These are phyloP conservation scores for Chytridiales sp. DNA, from an alignment of 371 early-diverging fungal genomes.

Conservation along the genomic window DNA sequence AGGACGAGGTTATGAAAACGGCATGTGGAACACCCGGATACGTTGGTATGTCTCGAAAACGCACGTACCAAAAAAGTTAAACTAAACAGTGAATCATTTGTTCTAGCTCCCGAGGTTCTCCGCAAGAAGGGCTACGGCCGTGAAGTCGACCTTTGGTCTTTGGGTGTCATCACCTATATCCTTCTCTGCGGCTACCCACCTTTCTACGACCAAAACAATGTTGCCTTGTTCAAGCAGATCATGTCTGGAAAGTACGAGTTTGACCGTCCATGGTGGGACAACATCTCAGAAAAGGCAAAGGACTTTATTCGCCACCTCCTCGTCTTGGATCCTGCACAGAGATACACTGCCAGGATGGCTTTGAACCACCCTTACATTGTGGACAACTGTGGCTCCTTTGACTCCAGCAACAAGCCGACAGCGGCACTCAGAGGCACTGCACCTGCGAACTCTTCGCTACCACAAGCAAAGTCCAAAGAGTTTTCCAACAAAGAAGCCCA, in stretches of 20 bases:
- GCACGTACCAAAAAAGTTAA: neutral
- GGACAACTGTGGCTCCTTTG: slow-evolving; percentile 11
- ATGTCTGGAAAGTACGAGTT: slow-evolving; percentile 74
- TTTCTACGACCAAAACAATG: slow-evolving; percentile 71
- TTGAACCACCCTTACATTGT: slow-evolving; percentile 39
- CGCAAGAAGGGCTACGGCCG: slow-evolving; percentile 72
- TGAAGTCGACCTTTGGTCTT: slow-evolving; percentile 96
- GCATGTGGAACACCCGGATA: slow-evolving; percentile 98
- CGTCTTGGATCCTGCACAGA: slow-evolving; percentile 65
- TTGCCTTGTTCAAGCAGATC: slow-evolving; percentile 70
- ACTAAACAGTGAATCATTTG: neutral
- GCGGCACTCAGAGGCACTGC: too few species aligned
- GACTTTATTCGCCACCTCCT: slow-evolving; percentile 76
- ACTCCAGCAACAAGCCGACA: slow-evolving; percentile 34
- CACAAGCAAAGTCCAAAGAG: too few species aligned
- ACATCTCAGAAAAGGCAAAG: slow-evolving; percentile 76
- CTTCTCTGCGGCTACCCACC: slow-evolving; percentile 95
- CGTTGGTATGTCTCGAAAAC: slow-evolving; percentile 41
- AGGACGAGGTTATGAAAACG: slow-evolving; percentile 64
- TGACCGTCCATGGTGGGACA: slow-evolving; percentile 82
- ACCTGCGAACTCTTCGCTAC: too few species aligned
- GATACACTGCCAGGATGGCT: slow-evolving; percentile 78
- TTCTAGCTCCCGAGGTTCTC: slow-evolving; percentile 88
- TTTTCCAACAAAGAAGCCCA: neutral
- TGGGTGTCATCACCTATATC: slow-evolving; percentile 98